Base-by-base conservation (phyloP, 257 asterid species). In the Coffea canephora region DNA sequence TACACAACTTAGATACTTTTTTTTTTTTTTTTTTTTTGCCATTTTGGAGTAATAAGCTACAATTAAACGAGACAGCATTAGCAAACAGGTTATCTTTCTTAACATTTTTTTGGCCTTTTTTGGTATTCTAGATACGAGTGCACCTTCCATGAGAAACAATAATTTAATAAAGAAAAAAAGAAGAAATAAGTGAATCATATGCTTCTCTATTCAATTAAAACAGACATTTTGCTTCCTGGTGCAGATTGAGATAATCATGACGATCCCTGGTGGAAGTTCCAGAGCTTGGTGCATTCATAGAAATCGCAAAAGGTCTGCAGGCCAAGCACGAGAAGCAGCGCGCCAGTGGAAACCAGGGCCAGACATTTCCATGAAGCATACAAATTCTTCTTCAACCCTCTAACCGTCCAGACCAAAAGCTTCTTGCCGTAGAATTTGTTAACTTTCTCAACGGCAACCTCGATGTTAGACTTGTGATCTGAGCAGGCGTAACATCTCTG, bases 291-390 rank as follows among this genome's bases (percentile, higher is more conserved):
- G 73, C 87, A 84, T 12, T 71, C 14, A 54, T 84, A 84, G 39
- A 81, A 9, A 2, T 81, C 74, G 75, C 95, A 91, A 78, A 85
- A 89, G 6, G 95, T 81, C 50, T 85, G 85, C 1, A 88, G 16
- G 13, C 82, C 69, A 31, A 91, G 78, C 82, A 86, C 71, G 59
- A 84, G 39, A 69, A 84, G 8, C 16, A 88, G 83, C 3, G 71
- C 79, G 11, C 88, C 67, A 18, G 82, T 71, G 43, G 86, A 55
- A 41, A 81, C 18, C 71, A 82, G 48, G 39, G 87, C 77, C 73
- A 86, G 3, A 55, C 80, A 23, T 73, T 77, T 87, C 73, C 87
- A 73, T 2, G 66, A 82, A 66, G 67, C 82, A 39, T 39, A 74
- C 13, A 50, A 83, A 34, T 76, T 77, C 72, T 81, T 85, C 74